Conservation (phyloP, 345 rosid species). For the Sonneratia alba region DNA sequence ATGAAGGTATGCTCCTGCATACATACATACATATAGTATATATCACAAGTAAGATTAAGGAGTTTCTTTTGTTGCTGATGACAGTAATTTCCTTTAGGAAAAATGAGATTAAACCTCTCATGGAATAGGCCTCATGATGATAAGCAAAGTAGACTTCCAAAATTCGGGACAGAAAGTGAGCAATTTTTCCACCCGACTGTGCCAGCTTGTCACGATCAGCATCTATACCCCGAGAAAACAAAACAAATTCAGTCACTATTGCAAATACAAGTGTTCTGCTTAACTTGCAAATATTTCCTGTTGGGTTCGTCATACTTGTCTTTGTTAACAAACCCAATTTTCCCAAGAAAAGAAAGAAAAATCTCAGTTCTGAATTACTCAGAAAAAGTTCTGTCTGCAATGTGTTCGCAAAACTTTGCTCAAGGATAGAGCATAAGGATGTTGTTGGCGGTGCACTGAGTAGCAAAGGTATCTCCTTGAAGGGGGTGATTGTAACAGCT, state of each 20-base stretch:
- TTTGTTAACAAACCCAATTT: not conserved
- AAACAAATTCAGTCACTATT: not conserved
- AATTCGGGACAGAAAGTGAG: conserved; percentile 61
- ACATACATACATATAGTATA: not conserved
- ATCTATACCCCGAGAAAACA: conserved; percentile 25
- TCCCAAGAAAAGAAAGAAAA: not conserved
- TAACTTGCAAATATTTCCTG: not conserved
- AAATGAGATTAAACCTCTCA: conserved; percentile 28
- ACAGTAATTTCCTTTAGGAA: not conserved
- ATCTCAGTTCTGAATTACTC: not conserved
- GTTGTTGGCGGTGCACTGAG: not conserved
- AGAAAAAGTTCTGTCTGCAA: not conserved
- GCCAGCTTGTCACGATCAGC: conserved; percentile 57
- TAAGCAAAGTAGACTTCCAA: conserved; percentile 61
- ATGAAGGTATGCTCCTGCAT: conserved; percentile 87
- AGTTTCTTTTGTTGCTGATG: not conserved
- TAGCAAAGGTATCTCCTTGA: too few relatives aligned
- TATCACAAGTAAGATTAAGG: too few relatives aligned
- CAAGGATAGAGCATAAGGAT: not conserved
- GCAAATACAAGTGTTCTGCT: not conserved
- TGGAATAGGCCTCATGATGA: conserved; percentile 53
- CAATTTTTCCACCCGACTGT: conserved; percentile 58
- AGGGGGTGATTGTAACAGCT: too few relatives aligned
- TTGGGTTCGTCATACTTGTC: not conserved
- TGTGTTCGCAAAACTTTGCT: too few relatives aligned